Evolutionary conservation across 805 yeast genomes (phyloP), one percentile per base, ranked within the genome.

Genomic region (Candida succiphila): DNA sequence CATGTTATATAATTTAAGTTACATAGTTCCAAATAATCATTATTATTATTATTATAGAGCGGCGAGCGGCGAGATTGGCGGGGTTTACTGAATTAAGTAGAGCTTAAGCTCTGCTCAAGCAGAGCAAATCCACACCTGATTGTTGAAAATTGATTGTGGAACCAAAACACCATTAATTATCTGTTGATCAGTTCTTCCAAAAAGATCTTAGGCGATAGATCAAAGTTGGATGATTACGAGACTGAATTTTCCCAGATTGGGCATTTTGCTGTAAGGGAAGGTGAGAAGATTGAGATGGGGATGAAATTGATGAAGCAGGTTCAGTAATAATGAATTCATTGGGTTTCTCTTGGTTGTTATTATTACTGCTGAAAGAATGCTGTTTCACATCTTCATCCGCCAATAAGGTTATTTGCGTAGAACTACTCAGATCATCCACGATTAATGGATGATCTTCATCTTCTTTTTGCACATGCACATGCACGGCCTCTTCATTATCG

Each of bases 331-430:
- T 15, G 28, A 8, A 13, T 25, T 15, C 7, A 25, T 25, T 26
- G 14, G 9, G 9, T 17, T 6, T 5, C 4, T 15, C 17, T 12
- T 26, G 14, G 12, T 16, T 26, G 12, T 16, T 16, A 7, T 26
- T 5, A 7, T 14, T 14, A 26, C 18, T 28, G 7, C 29, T 32
- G 25, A 29, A 34, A 36, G 23, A 25, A 39, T 21, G 41, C 39
- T 4, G 12, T 22, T 52, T 46, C 17, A 35, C 37, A 22, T 39
- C 46, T 35, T 51, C 56, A 17, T 40, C 31, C 4, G 26, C 32
- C 17, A 17, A 17, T 12, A 30, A 17, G 17, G 32, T 30, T 12
- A 30, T 30, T n/a, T 30, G 32, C 17, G 19, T 30, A 4, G 32
- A 30, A n/a, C 19, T 20, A 16, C 17, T 16, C 26, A 30, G 21